Evolutionary conservation across 108 stramenopile genomes (phyloP).

Genomic region (Fragilaria radians): DNA sequence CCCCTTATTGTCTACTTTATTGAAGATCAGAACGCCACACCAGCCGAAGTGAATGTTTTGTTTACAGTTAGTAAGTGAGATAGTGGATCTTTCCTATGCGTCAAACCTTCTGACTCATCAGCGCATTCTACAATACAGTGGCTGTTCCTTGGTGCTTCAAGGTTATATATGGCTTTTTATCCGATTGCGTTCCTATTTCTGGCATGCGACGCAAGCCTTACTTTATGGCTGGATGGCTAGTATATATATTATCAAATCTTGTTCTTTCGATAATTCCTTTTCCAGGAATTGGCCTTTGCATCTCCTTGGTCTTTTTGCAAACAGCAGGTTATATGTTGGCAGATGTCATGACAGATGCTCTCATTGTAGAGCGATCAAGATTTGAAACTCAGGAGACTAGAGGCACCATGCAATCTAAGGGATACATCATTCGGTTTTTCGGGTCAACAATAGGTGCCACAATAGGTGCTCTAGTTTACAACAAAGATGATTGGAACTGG

Average conservation of each 20-base stretch:
- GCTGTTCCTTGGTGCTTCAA: conserved; percentile 35
- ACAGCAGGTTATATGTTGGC: conserved; percentile 46
- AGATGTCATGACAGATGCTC: conserved; percentile 68
- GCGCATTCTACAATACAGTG: conserved; percentile 3
- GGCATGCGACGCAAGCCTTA: conserved; percentile 62
- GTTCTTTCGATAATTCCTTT: conserved; percentile 3
- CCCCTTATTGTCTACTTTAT: conserved; percentile 29
- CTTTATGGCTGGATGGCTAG: conserved; percentile 43
- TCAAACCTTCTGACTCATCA: not conserved
- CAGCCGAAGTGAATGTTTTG: conserved; percentile 27
- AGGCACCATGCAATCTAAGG: conserved; percentile 48
- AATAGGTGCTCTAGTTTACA: conserved; percentile 45
- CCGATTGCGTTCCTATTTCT: conserved; percentile 47
- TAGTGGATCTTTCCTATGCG: not conserved
- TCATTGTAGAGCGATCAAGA: conserved; percentile 49
- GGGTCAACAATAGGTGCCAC: conserved; percentile 31
- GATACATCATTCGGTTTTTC: conserved; percentile 52
- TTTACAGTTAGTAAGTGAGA: conserved; percentile 16
- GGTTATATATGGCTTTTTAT: conserved; percentile 40
- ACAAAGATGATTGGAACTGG: conserved; percentile 48
- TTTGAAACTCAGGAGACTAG: conserved; percentile 42
- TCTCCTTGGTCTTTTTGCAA: conserved; percentile 18
- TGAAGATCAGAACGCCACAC: conserved; percentile 19
- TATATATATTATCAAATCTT: conserved; percentile 30
- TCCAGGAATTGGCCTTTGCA: conserved; percentile 12